phyloP scores from a whole-genome alignment of 805 yeast genomes.

The Saturnispora diversa region DNA sequence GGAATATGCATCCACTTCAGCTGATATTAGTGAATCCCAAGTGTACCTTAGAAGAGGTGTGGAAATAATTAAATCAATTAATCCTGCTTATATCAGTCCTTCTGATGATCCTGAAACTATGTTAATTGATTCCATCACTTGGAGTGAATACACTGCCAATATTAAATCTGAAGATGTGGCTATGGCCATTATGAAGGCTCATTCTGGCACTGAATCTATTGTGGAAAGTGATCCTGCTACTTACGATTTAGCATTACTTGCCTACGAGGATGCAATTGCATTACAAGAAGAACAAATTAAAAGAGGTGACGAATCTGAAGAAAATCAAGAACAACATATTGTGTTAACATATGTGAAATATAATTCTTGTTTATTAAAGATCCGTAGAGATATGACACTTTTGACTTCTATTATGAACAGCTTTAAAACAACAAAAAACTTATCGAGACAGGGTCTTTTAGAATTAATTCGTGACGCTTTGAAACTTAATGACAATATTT shows the following conservation, averaged over 20 bases:
- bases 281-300: slow-evolving; percentile 49
- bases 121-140: slow-evolving; percentile 31
- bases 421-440: slow-evolving; percentile 17
- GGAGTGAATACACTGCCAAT: slow-evolving; percentile 51
- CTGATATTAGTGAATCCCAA: slow-evolving; percentile 13
- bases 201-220: slow-evolving; percentile 25
- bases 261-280: slow-evolving; percentile 65
- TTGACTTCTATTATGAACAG: slow-evolving; percentile 27
- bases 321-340: slow-evolving; percentile 64
- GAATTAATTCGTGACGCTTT: slow-evolving; percentile 35
- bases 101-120: slow-evolving; percentile 15
- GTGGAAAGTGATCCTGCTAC: slow-evolving; percentile 34
- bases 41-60: slow-evolving; percentile 34
- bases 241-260: slow-evolving; percentile 49
- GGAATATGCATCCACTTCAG: slow-evolving; percentile 26
- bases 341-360: slow-evolving; percentile 69
- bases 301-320: slow-evolving; percentile 41
- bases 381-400: slow-evolving; percentile 61
- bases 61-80: slow-evolving; percentile 30
- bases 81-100: slow-evolving; percentile 32
- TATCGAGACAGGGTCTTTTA: slow-evolving; percentile 21
- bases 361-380: slow-evolving; percentile 52
- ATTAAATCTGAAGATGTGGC: slow-evolving; percentile 70
- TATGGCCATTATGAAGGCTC: slow-evolving; percentile 40
- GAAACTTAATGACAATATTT: slow-evolving; percentile 44